phyloP scores from a whole-genome alignment of 805 yeast species.

The Suhomyces prunicola region DNA sequence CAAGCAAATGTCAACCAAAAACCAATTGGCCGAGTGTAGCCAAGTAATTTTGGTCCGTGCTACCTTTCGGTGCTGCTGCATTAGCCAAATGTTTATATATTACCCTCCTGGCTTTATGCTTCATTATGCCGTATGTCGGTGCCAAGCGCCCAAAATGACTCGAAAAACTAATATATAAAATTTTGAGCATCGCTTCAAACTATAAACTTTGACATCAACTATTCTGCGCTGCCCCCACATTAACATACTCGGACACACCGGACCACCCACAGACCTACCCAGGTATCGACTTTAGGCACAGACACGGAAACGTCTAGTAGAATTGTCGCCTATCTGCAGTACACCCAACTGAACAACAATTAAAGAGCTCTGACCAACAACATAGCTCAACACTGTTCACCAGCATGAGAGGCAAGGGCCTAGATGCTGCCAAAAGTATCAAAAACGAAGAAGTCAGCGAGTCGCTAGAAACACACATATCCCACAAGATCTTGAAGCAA shows the following conservation, averaged over 20 bases:
- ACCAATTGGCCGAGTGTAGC: no score
- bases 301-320: background rate
- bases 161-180: background rate
- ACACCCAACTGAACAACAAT: background rate
- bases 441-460: background rate
- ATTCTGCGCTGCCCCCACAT: background rate
- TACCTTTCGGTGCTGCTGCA: background rate
- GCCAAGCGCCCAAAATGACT: background rate
- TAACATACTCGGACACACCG: background rate
- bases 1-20: background rate
- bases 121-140: background rate
- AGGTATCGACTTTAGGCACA: background rate
- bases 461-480: background rate
- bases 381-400: background rate
- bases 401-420: slow-evolving; percentile 7
- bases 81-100: no score
- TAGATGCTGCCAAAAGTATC: background rate
- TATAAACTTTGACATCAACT: background rate
- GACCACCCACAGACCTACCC: background rate
- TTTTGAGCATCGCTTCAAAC: background rate
- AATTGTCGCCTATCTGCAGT: background rate
- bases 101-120: no score
- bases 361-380: background rate
- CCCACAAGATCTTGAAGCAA: background rate
- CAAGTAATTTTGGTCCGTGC: no score